Conservation (phyloP, 768 basidiomycete genomes). For the Podaxis rugospora region DNA sequence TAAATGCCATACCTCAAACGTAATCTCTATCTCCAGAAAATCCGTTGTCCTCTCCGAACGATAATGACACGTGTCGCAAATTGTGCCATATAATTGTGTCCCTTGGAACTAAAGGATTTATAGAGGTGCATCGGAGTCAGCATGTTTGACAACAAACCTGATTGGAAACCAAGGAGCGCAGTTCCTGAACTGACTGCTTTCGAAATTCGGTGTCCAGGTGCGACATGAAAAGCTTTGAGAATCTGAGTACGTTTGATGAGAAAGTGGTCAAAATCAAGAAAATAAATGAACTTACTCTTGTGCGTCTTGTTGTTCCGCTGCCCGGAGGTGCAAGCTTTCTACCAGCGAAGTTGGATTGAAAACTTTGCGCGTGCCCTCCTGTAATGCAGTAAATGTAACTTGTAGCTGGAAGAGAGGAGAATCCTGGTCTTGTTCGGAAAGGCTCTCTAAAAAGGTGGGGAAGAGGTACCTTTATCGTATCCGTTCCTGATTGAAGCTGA, state of each 20-base stretch:
- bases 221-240: conserved; percentile 92
- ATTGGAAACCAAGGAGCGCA: conserved; percentile 67
- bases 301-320: conserved; percentile 92
- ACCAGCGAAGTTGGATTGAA: conserved; percentile 86
- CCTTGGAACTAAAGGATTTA: conserved; percentile 75
- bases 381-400: conserved; percentile 81
- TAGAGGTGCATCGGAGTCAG: neutral
- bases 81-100: conserved; percentile 72
- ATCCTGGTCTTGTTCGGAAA: conserved; percentile 37
- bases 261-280: conserved; percentile 8
- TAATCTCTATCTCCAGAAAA: conserved; percentile 89
- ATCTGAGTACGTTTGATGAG: conserved; percentile 39
- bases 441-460: neutral
- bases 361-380: conserved; percentile 60
- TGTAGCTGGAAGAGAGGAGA: conserved; percentile 78
- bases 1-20: conserved; percentile 54
- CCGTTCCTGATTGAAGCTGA: conserved; percentile 48
- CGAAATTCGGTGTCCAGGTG: conserved; percentile 85
- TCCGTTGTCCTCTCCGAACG: conserved; percentile 64
- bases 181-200: conserved; percentile 61
- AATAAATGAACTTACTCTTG: conserved; percentile 64
- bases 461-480: conserved; percentile 32
- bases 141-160: conserved; percentile 43
- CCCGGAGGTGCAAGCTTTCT: conserved; percentile 75
- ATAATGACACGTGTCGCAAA: conserved; percentile 65